These are phyloP conservation scores for Ailanthus altissimus DNA, from an alignment of 345 rosid species.

Conservation along the genomic window DNA sequence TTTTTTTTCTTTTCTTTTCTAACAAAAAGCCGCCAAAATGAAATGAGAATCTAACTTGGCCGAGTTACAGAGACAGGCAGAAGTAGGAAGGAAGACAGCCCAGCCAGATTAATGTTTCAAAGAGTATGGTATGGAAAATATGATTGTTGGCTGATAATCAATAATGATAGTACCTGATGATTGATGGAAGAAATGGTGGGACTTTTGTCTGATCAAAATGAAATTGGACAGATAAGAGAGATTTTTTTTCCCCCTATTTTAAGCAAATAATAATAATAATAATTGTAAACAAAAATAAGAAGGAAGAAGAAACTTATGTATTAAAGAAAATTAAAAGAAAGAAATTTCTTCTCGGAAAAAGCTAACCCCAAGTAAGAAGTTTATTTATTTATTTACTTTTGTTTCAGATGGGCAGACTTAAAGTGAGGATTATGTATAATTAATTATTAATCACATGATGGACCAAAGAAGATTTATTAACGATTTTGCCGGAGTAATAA, in stretches of 20 bases:
- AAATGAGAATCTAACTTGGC: not conserved
- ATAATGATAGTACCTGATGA: not conserved
- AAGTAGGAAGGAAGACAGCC: slow-evolving; percentile 1
- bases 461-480: too few species aligned
- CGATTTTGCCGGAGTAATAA: too few species aligned
- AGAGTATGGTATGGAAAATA: not conserved
- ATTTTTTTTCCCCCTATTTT: not conserved
- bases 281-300: too few species aligned
- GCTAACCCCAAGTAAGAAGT: too few species aligned
- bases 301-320: too few species aligned
- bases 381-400: too few species aligned
- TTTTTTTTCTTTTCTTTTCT: slow-evolving; percentile 9
- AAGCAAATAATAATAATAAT: too few species aligned
- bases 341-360: too few species aligned
- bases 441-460: too few species aligned
- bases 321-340: too few species aligned
- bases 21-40: slow-evolving; percentile 26
- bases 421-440: too few species aligned
- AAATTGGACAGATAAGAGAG: not conserved
- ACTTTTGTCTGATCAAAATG: not conserved
- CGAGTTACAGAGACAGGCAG: not conserved
- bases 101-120: slow-evolving; percentile 16
- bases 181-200: not conserved
- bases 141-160: not conserved
- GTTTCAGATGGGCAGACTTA: too few species aligned